phyloP scores from a whole-genome alignment of 225 moss, liverwort and hornwort species.

The Asterella californica region DNA sequence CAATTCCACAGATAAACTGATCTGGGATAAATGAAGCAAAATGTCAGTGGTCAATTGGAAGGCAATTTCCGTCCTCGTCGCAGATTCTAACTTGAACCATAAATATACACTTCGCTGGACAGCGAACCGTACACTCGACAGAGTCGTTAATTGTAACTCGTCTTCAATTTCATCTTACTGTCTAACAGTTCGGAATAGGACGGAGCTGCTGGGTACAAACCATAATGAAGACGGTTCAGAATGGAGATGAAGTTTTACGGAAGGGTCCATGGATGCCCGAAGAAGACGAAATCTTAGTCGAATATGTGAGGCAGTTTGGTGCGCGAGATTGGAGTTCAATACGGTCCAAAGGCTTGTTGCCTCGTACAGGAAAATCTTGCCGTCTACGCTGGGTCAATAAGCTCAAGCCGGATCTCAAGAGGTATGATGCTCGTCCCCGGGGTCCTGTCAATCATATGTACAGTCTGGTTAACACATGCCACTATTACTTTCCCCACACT shows the following conservation, averaged over 20 bases:
- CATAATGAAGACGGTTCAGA: slow-evolving; percentile 65
- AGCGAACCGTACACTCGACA: not conserved
- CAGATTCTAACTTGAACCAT: too few relatives aligned
- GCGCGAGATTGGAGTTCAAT: slow-evolving; percentile 97
- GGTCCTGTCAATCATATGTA: not conserved
- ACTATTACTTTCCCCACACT: not conserved
- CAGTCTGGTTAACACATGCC: not conserved
- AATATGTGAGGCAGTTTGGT: slow-evolving; percentile 93
- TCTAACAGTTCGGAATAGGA: not conserved
- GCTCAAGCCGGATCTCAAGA: slow-evolving; percentile 96
- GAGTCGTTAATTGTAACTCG: not conserved
- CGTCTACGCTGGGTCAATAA: slow-evolving; percentile 98
- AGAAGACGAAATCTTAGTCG: slow-evolving; percentile 88
- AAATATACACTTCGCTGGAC: too few relatives aligned
- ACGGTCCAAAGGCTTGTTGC: slow-evolving; percentile 85
- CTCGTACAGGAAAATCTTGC: slow-evolving; percentile 90
- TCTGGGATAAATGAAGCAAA: too few relatives aligned
- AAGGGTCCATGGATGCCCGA: slow-evolving; percentile 99
- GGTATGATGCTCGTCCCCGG: slow-evolving; percentile 35
- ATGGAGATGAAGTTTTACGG: slow-evolving; percentile 79
- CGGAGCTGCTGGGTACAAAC: not conserved
- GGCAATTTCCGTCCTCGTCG: too few relatives aligned
- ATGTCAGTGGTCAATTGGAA: too few relatives aligned
- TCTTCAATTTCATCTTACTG: not conserved
- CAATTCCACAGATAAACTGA: too few relatives aligned